Percentiles rank a stretch among this genome's conserved stretches.
Conservation (phyloP, 768 basidiomycete species). For the Auricularia sp. region DNA sequence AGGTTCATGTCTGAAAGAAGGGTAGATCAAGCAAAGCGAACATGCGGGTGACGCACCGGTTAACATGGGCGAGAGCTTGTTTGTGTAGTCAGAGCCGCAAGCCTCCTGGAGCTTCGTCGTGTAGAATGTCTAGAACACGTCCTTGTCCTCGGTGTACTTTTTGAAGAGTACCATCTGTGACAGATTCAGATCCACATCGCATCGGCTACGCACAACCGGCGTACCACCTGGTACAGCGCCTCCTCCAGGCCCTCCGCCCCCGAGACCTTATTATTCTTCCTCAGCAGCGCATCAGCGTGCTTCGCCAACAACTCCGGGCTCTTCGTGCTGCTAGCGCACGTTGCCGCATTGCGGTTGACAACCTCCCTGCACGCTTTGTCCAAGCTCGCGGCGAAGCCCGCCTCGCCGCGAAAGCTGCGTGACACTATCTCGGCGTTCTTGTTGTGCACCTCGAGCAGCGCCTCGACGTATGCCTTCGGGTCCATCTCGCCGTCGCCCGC, state of each 20-base stretch:
- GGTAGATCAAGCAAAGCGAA: constrained; percentile 2
- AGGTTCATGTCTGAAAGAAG: constrained; percentile 70
- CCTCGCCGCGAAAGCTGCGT: constrained; percentile 83
- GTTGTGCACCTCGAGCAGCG: constrained; percentile 79
- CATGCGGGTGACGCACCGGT: constrained; percentile 43
- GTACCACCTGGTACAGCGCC: constrained; percentile 80
- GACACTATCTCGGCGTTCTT: constrained; percentile 86
- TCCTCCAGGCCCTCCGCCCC: constrained; percentile 88
- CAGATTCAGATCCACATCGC: neutral
- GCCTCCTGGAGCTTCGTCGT: constrained; percentile 93
- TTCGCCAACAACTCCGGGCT: constrained; percentile 90
- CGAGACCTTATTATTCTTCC: constrained; percentile 91
- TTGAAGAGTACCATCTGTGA: constrained; percentile 88
- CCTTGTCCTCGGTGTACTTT: constrained; percentile 93
- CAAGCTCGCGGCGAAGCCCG: constrained; percentile 85
- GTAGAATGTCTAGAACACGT: constrained; percentile 99
- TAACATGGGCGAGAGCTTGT: constrained; percentile 95
- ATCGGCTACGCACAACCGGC: constrained; percentile 17
- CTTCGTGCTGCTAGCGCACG: constrained; percentile 65
- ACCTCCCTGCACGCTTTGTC: constrained; percentile 90
- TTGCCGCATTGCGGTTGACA: constrained; percentile 87
- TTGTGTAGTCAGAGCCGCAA: constrained; percentile 94
- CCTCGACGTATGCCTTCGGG: constrained; percentile 91
- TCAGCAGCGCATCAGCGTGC: constrained; percentile 78
- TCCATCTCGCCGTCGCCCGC: constrained; percentile 46